Base-by-base conservation (phyloP, 805 yeast genomes). In the Monosporozyma yasuniensis region DNA sequence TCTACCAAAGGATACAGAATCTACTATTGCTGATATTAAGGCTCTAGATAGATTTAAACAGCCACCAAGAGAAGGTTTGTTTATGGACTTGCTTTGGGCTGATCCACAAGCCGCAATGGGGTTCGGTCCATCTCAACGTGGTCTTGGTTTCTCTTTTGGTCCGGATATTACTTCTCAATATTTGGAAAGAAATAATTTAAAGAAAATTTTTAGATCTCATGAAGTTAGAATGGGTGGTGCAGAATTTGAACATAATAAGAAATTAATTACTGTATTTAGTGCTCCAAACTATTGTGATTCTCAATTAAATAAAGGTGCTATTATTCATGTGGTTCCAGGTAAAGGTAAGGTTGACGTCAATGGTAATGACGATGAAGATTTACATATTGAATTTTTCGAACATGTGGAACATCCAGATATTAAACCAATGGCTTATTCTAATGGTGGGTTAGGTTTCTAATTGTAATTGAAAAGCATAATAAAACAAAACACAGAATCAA, bases 281-380 rank as follows among this genome's bases (percentile, higher is more conserved):
- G 99, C 99, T 0, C 99, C 99, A 34, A 91, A 93, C 66, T 91
- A 91, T 68, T 91, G 98, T 71, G 99, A 93, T 65, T 72, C 83
- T 14, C 89, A 87, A 49, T 96, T 95, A 12, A 93, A 93, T 67
- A 67, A 79, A 56, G 99, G 97, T 48, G 98, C 95, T 9, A 84
- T 85, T 50, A 83, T 93, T 52, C 85, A 89, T 61, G 77, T 91
- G 56, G 61, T 60, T 6, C 71, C 71, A 23, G 64, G 64, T 11
- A 68, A 74, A 30, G 71, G 52, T 47, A 50, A 54, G 7, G 42
- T 59, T 41, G 74, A 72, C 16, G 73, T 73, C 50, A 60, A 67
- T 7, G 63, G 64, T 10, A 73, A 78, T 54, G 75, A 72, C 42
- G 76, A 73, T 18, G 71, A 72, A 44, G 67, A 73, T 48, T 69